phyloP scores from a whole-genome alignment of 768 basidiomycete species.

The Tylopilus cervinicoccineus region DNA sequence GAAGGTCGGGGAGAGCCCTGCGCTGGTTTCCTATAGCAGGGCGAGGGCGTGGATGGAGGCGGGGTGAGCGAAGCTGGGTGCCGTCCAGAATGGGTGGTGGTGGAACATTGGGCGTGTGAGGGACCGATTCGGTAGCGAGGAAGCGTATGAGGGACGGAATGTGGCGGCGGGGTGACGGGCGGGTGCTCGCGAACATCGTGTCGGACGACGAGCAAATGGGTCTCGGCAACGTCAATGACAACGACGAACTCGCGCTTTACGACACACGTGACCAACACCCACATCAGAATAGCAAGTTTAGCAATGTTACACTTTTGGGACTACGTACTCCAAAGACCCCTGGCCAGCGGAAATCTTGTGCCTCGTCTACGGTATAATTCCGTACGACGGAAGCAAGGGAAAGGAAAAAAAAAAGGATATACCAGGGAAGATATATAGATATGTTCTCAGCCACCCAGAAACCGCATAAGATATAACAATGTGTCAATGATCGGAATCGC shows the following conservation, averaged over 20 bases:
- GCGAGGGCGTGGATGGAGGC: conserved; percentile 42
- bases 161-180: conserved; percentile 9
- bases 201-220: conserved; percentile 8
- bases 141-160: conserved; percentile 18
- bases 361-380: conserved; percentile 5
- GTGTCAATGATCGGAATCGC: conserved; percentile 16
- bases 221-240: conserved; percentile 8
- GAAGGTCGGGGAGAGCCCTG: conserved; percentile 49
- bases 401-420: background rate
- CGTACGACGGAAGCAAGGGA: conserved; percentile 7
- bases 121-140: conserved; percentile 26
- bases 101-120: conserved; percentile 25
- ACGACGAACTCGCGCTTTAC: background rate
- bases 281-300: background rate
- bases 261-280: background rate
- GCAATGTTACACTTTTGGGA: background rate
- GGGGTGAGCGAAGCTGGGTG: conserved; percentile 30
- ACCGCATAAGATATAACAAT: conserved; percentile 13
- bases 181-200: conserved; percentile 25
- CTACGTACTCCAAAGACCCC: conserved; percentile 3
- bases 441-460: conserved; percentile 14
- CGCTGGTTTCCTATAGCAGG: conserved; percentile 24
- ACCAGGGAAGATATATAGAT: conserved; percentile 11
- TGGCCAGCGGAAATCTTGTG: conserved; percentile 14
- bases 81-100: conserved; percentile 30